These are phyloP conservation scores for Sporothrix phasma DNA, from an alignment of 2,329 filamentous ascomycete species.

Conservation along the genomic window DNA sequence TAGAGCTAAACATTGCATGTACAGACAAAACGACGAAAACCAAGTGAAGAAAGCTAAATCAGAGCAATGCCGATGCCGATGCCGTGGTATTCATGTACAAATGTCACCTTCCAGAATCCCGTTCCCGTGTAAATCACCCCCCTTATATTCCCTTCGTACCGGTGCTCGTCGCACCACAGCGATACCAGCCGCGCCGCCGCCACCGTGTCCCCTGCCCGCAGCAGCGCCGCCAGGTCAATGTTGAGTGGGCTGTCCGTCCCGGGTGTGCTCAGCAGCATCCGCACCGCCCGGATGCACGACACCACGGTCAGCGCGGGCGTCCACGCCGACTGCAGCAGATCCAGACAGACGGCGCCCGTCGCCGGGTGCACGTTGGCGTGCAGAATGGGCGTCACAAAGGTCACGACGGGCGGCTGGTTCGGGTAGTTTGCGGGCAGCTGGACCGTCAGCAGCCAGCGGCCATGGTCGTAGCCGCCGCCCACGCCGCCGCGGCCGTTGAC, in stretches of 20 bases:
- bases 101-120: not conserved
- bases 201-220: slow-evolving; percentile 57
- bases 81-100: not conserved
- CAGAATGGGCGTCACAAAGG: slow-evolving; percentile 73
- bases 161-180: slow-evolving; percentile 52
- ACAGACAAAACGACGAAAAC: not conserved
- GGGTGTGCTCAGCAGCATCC: slow-evolving; percentile 57
- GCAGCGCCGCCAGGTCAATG: slow-evolving; percentile 63
- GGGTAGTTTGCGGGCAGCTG: slow-evolving; percentile 70
- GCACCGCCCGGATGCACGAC: slow-evolving; percentile 61
- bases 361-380: slow-evolving; percentile 65
- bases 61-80: slow-evolving; percentile 5
- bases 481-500: slow-evolving; percentile 47
- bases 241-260: slow-evolving; percentile 69
- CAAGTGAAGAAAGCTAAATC: no score
- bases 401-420: slow-evolving; percentile 62
- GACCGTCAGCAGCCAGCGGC: slow-evolving; percentile 77
- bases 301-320: slow-evolving; percentile 76
- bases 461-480: slow-evolving; percentile 50
- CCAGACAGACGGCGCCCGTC: slow-evolving; percentile 88
- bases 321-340: slow-evolving; percentile 72
- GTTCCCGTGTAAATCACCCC: no score
- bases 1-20: not conserved
- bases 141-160: slow-evolving; percentile 34
- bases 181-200: slow-evolving; percentile 61